Evolutionary conservation across 352 stramenopile genomes (phyloP), one percentile per base, ranked within the genome.

Genomic region (Globisporangium polare): DNA sequence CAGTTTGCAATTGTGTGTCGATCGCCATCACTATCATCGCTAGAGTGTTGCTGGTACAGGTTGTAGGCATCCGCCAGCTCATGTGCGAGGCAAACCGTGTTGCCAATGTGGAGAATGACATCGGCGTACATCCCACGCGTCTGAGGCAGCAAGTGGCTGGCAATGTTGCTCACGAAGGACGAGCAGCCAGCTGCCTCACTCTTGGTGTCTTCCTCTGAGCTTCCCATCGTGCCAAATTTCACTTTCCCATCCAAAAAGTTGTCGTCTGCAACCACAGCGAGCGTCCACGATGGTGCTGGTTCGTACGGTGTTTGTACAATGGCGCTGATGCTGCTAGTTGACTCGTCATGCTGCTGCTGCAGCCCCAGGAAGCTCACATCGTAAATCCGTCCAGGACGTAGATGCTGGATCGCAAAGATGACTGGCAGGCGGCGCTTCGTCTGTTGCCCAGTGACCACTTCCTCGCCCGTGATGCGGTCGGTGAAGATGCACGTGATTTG

Each of bases 291-390:
- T 24, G 37, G 67, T 12, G 49, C 39, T 18, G 33, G 58, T 3
- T 35, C 49, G 18, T 59, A 64, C 29, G 51, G 35, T 17, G 50
- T 69, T 33, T 62, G 58, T 5, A 62, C 31, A 53, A 39, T 54
- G 18, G 53, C 5, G 15, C 15, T 43, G 26, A 42, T 39, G 20
- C 37, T 49, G 24, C 41, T 49, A 20, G 0, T 29, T 33, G 5
- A 57, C 26, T 45, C 35, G 22, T n/a, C 17, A 6, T n/a, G 3
- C 49, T 5, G 9, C 5, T 18, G 2, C 5, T 55, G 24, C 0
- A 63, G 27, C 68, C 81, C 78, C 49, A 65, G 63, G 45, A 83
- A 72, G 3, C 51, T 58, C 5, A 88, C 43, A 46, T 83, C 67
- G 26, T 88, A 88, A 0, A 69, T 43, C 8, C 68, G 61, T 27